These are phyloP conservation scores for Solanum tacnaense DNA, from an alignment of 257 asterid species.

Conservation along the genomic window DNA sequence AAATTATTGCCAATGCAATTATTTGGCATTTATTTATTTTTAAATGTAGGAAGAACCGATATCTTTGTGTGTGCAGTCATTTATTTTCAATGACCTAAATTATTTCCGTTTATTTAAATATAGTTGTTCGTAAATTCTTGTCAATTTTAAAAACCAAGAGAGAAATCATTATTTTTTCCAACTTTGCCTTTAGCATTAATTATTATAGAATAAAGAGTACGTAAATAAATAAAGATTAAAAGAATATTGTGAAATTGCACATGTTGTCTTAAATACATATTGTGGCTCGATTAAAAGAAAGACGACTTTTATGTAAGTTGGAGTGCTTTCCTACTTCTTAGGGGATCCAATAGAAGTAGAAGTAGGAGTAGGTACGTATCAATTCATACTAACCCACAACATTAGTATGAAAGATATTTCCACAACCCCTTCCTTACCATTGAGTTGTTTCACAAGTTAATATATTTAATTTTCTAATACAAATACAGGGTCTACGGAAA, in stretches of 20 bases:
- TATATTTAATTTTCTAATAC: no score
- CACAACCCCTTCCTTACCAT: fast-evolving
- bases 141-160: neutral
- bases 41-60: neutral
- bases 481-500: no score
- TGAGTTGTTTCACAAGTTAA: neutral
- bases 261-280: neutral
- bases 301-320: neutral
- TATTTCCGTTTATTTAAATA: neutral
- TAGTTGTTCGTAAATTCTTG: neutral
- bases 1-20: neutral
- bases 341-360: neutral
- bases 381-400: neutral
- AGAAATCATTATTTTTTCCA: neutral
- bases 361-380: neutral
- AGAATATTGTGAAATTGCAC: neutral
- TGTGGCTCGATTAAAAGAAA: neutral
- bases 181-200: neutral
- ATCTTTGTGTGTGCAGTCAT: neutral
- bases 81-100: neutral
- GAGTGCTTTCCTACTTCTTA: neutral
- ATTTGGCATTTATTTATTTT: neutral
- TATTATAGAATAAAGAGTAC: neutral
- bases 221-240: neutral
- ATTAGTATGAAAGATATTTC: neutral